phyloP scores from a whole-genome alignment of 1,139 yeast species.

The Debaryomyces udenii region DNA sequence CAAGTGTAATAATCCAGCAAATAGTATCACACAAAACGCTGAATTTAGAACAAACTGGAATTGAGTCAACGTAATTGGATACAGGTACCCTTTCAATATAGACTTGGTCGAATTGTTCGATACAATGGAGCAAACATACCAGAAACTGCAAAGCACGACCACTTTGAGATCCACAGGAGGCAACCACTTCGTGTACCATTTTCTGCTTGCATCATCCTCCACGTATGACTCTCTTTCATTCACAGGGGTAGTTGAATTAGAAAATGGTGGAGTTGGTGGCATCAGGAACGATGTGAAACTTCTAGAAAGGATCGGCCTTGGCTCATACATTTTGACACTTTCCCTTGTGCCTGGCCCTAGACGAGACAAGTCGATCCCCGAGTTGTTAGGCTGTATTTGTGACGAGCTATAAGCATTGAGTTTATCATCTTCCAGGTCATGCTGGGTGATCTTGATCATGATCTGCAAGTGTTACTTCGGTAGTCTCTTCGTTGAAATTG shows the following conservation, averaged over 20 bases:
- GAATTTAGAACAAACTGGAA: slow-evolving; percentile 78
- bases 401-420: slow-evolving; percentile 12
- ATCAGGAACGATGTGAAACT: slow-evolving; percentile 15
- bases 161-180: slow-evolving; percentile 37
- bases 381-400: slow-evolving; percentile 30
- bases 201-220: neutral
- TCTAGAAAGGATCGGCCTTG: slow-evolving; percentile 3
- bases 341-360: slow-evolving; percentile 13
- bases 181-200: slow-evolving; percentile 15
- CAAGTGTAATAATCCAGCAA: slow-evolving; percentile 23
- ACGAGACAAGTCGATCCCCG: slow-evolving; percentile 32
- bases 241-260: slow-evolving; percentile 38
- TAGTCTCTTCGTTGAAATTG: too few species aligned
- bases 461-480: too few species aligned
- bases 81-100: slow-evolving; percentile 66
- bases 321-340: neutral
- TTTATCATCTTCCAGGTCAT: neutral
- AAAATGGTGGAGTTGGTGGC: slow-evolving; percentile 43
- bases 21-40: slow-evolving; percentile 44
- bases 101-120: slow-evolving; percentile 81
- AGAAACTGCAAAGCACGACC: slow-evolving; percentile 56
- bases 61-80: slow-evolving; percentile 85
- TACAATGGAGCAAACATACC: slow-evolving; percentile 84
- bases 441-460: neutral
- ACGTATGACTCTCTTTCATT: slow-evolving; percentile 7